These are phyloP conservation scores for Gleditsia sinensis DNA, from an alignment of 306 rosid genomes.

Conservation along the genomic window DNA sequence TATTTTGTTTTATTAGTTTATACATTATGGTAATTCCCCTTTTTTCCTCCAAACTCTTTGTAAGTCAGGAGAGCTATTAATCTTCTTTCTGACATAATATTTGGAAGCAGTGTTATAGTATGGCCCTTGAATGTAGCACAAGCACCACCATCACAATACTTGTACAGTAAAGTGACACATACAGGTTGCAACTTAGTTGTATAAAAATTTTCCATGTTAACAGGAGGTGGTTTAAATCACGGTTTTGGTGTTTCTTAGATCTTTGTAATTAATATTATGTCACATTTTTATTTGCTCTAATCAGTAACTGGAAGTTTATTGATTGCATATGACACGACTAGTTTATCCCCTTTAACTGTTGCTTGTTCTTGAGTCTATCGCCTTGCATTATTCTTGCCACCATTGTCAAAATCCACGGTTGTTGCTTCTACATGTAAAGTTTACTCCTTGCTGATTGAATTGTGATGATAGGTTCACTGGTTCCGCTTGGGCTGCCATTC, in stretches of 20 bases:
- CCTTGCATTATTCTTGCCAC: neutral
- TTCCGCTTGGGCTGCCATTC: constrained; percentile 77
- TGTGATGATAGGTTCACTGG: constrained; percentile 70
- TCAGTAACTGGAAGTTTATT: neutral
- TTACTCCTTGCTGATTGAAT: constrained; percentile 5
- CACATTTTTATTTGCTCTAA: constrained; percentile 6
- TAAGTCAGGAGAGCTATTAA: neutral
- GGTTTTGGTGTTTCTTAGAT: neutral
- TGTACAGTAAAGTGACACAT: neutral
- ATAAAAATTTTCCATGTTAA: neutral
- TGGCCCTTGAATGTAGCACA: constrained; percentile 2
- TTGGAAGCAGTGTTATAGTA: neutral
- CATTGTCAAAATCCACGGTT: neutral
- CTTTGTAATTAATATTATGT: neutral
- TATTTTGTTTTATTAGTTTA: neutral
- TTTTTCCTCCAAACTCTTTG: no score
- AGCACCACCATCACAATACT: neutral
- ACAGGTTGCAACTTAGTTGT: neutral
- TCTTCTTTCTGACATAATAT: neutral
- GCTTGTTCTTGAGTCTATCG: neutral
- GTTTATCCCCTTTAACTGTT: neutral
- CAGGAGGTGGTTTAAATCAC: constrained; percentile 15
- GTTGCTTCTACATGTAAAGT: constrained; percentile 19
- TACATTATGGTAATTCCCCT: neutral
- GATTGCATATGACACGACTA: neutral